Percentiles rank a stretch among this genome's conserved stretches.
These are phyloP conservation scores for Mycogone perniciosa DNA, from an alignment of 2,329 filamentous ascomycete species.

Conservation along the genomic window DNA sequence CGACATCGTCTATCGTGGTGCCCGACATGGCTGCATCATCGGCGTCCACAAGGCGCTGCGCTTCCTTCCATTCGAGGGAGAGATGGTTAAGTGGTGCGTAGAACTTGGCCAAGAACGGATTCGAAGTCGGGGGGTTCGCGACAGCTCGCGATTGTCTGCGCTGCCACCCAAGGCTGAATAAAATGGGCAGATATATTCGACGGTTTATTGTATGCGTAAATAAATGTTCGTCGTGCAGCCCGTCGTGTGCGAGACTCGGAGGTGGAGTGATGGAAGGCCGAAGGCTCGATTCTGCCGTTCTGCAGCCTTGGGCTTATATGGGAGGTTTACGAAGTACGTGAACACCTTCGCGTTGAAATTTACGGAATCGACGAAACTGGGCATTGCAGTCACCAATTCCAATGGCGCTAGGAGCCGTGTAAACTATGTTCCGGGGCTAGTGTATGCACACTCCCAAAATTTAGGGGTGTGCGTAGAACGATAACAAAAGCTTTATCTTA, in stretches of 20 bases:
- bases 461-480: conserved; percentile 10
- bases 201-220: no score
- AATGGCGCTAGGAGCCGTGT: conserved; percentile 33
- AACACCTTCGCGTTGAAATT: conserved; percentile 33
- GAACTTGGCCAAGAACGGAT: conserved; percentile 11
- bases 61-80: conserved; percentile 30
- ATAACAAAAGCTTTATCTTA: conserved; percentile 1
- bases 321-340: background rate
- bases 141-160: conserved; percentile 14
- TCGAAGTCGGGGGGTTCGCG: conserved; percentile 14
- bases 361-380: conserved; percentile 33
- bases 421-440: conserved; percentile 30
- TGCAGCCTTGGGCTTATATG: conserved; percentile 12
- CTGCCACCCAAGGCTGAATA: background rate
- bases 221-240: no score
- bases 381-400: conserved; percentile 35
- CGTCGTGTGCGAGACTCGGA: background rate
- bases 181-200: no score
- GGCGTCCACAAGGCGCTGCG: conserved; percentile 31
- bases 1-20: conserved; percentile 56
- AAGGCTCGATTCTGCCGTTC: conserved; percentile 1
- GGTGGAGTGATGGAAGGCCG: conserved; percentile 9
- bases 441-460: background rate
- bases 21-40: conserved; percentile 54
- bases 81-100: conserved; percentile 16